These are phyloP conservation scores for Trapa bicornis DNA, from an alignment of 345 rosid species.

Conservation along the genomic window DNA sequence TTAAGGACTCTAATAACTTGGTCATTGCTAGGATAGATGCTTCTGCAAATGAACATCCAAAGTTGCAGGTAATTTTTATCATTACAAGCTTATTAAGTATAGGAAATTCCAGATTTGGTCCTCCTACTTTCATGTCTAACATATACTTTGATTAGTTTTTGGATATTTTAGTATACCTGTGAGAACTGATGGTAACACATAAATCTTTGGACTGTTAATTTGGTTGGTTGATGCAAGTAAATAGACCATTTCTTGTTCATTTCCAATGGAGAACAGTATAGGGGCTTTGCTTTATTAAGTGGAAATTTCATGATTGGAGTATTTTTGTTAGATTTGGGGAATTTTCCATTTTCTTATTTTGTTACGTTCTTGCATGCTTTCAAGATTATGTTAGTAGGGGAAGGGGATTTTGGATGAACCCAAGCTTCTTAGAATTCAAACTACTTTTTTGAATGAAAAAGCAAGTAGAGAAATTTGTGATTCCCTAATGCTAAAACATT, in stretches of 20 bases:
- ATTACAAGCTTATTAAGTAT: neutral
- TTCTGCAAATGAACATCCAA: constrained; percentile 72
- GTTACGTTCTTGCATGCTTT: neutral
- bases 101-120: neutral
- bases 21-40: constrained; percentile 79
- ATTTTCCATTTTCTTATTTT: neutral
- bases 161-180: neutral
- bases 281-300: neutral
- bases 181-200: neutral
- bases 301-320: neutral
- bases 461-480: too few species aligned
- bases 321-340: neutral
- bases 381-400: neutral
- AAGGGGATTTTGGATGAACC: neutral
- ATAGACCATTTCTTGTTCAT: neutral
- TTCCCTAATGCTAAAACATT: too few species aligned
- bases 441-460: too few species aligned
- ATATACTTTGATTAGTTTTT: neutral
- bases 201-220: too few species aligned
- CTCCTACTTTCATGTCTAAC: neutral
- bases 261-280: neutral
- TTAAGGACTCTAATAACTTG: constrained; percentile 47
- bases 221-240: too few species aligned
- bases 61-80: constrained; percentile 36
- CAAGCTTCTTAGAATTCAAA: too few species aligned